Evolutionary conservation across 2,329 filamentous ascomycete species (phyloP), one percentile per base, ranked within the genome.

Genomic region (Alternaria atra): DNA sequence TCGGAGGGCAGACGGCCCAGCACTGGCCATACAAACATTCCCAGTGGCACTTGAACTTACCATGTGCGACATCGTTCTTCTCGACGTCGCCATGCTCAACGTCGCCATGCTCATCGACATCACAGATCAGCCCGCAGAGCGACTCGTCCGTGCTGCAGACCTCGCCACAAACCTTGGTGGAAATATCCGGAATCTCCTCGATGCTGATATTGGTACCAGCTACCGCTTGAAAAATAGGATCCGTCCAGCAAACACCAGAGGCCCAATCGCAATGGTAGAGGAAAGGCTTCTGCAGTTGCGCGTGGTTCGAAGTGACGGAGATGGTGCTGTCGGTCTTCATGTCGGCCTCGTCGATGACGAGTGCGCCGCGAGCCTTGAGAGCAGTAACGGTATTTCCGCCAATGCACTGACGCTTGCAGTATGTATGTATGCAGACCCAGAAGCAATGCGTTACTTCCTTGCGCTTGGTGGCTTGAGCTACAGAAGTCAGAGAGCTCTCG

Each of bases 281-380:
- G 32, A 50, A 50, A 50, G 20, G 30, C 4, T 27, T 50, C 7
- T 29, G 29, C 39, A 58, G 37, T 35, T 58, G 55, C 23, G 46
- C 20, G 2, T 50, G 46, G 46, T 29, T 39, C 15, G 50, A 25
- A 39, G 9, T 20, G 15, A 58, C 43, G 2, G 40, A 53, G 48
- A 58, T 23, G 8, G 55, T 30, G 15, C 37, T 51, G 25, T 42
- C 37, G n/a, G 30, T 39, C 15, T 53, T 29, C 17, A 58, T 17
- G 17, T 35, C 32, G 6, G 47, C 32, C 48, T 58, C 48, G n/a
- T 47, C 25, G 32, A 58, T 46, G 55, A 58, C 48, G 23, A 58
- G 50, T 32, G 55, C 48, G 17, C 7, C 39, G 25, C 29, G 32
- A 17, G 47, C 37, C 29, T 40, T 40, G 23, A 27, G n/a, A 7